Percentiles rank a stretch among this genome's conserved stretches.
phyloP scores from a whole-genome alignment of 306 rosid species.

The Neltuma alba region DNA sequence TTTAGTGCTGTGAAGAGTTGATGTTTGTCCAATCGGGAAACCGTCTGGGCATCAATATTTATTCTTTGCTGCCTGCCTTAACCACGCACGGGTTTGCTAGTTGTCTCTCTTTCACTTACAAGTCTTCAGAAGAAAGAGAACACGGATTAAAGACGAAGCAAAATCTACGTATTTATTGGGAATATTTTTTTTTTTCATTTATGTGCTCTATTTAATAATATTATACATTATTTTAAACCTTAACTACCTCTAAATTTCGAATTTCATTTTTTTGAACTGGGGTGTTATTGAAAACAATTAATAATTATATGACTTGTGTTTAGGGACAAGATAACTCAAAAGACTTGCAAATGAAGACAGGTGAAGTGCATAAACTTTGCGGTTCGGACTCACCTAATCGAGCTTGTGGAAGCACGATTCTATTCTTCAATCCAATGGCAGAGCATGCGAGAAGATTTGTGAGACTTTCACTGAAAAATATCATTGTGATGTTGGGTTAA shows the following conservation, averaged over 20 bases:
- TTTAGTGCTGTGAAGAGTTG: constrained; percentile 12
- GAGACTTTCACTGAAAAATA: not conserved
- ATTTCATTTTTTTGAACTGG: too few species aligned
- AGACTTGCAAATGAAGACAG: too few species aligned
- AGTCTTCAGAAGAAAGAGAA: not conserved
- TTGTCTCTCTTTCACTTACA: not conserved
- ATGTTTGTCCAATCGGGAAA: not conserved
- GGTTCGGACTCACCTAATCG: not conserved
- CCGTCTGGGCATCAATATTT: not conserved
- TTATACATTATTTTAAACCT: too few species aligned
- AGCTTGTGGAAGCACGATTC: not conserved
- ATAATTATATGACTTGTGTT: too few species aligned
- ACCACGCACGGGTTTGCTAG: not conserved
- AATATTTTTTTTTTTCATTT: too few species aligned
- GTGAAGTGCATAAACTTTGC: too few species aligned
- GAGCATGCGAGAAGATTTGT: too few species aligned
- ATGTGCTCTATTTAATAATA: too few species aligned
- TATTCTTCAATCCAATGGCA: not conserved
- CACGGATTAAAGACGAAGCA: not conserved
- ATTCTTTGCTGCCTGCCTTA: not conserved
- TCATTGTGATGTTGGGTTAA: not conserved
- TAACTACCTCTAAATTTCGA: too few species aligned
- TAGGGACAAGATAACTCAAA: too few species aligned
- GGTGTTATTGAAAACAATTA: too few species aligned
- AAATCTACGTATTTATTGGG: not conserved